Evolutionary conservation across 2,329 filamentous ascomycete species (phyloP), one percentile per base, ranked within the genome.

Genomic region (Paramyrothecium sp.): DNA sequence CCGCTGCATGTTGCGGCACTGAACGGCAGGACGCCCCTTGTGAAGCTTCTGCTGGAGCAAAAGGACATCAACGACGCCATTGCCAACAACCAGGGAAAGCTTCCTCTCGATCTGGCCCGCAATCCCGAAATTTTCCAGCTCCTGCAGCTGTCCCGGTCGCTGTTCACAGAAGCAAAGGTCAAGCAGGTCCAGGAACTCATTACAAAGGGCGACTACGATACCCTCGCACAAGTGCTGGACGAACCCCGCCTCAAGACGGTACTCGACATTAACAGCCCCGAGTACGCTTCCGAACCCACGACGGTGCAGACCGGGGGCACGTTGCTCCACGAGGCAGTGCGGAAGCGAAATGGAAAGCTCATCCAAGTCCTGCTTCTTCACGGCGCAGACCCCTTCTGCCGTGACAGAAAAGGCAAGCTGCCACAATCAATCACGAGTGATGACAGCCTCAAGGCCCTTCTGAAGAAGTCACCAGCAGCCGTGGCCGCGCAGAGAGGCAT

Each of bases 351-450:
- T 68, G 88, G 87, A 22, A 89, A 90, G 65, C 83, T 99, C 21
- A 96, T 97, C 58, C 91, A 98, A 70, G 84, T 97, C 19, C 81
- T 99, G 13, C 80, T 99, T 41, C 86, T 98, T 54, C 96, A 98
- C 69, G 95, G 95, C 12, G 95, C 94, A 12, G 95, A 99, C 73
- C 95, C 95, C 0, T 99, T 99, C 76, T 88, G 92, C 56, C 87
- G 95, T 59, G 95, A 99, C 74, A 90, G 92, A 66, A 97, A 92
- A 76, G 95, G 95, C 52, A 98, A 96, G 74, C 82, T 99, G 33
- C 92, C 95, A 3, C 95, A 99, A 70, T 94, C 97, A 73, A 89
- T 97, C 50, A 98, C 95, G 54, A 97, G 95, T 69, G 95, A 99
- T 71, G 95, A 99, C 68, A 85, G 86, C 58, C 97, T 92, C 17